These are phyloP conservation scores for Tuber umbilicatum DNA, from an alignment of 495 filamentous ascomycete genomes.

Conservation along the genomic window DNA sequence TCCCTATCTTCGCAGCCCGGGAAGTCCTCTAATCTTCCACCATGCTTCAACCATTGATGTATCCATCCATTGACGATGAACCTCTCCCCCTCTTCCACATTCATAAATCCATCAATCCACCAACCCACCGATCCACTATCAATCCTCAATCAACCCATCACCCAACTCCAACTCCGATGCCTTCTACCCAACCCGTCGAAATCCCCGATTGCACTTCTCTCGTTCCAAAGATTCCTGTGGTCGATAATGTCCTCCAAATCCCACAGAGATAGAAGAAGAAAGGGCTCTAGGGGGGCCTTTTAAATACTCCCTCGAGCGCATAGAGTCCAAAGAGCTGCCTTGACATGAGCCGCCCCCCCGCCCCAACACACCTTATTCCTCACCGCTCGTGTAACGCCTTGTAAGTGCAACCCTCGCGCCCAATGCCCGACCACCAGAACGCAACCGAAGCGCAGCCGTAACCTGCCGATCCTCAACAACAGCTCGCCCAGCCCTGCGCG, in stretches of 20 bases:
- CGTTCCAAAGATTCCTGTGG: not conserved
- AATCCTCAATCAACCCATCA: not conserved
- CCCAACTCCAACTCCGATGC: not conserved
- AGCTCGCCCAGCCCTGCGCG: not conserved
- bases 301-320: not conserved
- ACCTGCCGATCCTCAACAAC: not conserved
- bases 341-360: not conserved
- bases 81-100: not conserved
- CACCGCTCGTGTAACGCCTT: not conserved
- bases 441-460: not conserved
- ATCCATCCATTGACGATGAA: not conserved
- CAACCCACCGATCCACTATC: not conserved
- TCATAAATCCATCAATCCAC: not conserved
- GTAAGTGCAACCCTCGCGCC: not conserved
- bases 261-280: not conserved
- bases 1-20: not conserved
- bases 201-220: not conserved
- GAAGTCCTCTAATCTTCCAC: not conserved
- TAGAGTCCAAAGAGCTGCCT: not conserved
- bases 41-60: not conserved
- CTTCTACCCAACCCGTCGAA: not conserved
- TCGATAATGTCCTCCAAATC: not conserved
- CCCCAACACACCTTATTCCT: not conserved
- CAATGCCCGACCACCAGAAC: not conserved
- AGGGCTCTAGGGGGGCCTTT: not conserved